Base-by-base conservation (phyloP, 2,329 filamentous ascomycete species). In the Sarocladium kiliense region DNA sequence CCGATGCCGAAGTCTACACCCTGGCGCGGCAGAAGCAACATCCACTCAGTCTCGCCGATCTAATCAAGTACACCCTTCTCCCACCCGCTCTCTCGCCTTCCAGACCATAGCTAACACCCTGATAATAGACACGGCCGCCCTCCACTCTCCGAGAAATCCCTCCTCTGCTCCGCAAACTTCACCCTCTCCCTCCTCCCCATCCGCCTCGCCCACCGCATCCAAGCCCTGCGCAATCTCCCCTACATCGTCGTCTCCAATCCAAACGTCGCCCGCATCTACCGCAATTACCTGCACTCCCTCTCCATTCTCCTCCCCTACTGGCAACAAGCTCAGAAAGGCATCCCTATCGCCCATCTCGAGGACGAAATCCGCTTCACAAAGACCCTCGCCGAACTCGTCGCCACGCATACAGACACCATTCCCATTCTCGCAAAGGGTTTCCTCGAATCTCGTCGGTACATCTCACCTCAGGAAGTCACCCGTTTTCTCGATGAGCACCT, bases 241-340 rank as follows among this genome's bases (percentile, higher is more conserved):
- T 99, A 93, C 71, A 97, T 99, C 60, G 93, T 99, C 55, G 94
- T 99, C 25, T 92, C 93, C n/a, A 97, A 99, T 68, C 90, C 91
- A 1, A 91, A 97, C 68, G 91, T 99, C 62, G 89, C 87, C 25
- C 87, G 88, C 64, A 99, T 99, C 61, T 96, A 97, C 77, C 86
- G 89, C 71, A 97, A 97, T 72, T 99, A 99, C 71, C 79, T 96
- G 44, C 92, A 97, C 71, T 96, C 91, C 2, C 77, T 99, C 19
- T 93, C 89, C 2, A 96, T 91, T 1, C 79, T 99, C 16, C 81
- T 97, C 3, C 92, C 93, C 4, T 97, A 93, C 75, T 72, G 70
- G 64, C 69, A 72, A 65, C 85, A 87, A 30, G 80, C 68, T 6
- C 25, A 41, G 23, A n/a, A 25, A n/a, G 54, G 54, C 60, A 65